Evolutionary conservation across 345 rosid species (phyloP), one percentile per base, ranked within the genome.

Genomic region (Linum usitatissimum): DNA sequence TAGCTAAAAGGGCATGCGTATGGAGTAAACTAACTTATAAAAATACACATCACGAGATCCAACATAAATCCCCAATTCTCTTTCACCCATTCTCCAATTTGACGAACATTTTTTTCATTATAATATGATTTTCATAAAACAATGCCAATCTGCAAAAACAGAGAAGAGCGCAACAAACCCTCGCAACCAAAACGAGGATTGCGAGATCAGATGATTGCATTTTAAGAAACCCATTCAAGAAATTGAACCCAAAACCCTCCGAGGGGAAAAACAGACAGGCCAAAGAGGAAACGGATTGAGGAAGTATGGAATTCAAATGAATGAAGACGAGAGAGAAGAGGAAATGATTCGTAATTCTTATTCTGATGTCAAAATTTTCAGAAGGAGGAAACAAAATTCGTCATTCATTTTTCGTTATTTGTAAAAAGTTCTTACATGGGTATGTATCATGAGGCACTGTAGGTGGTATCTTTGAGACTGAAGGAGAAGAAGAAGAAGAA

Each of bases 41-140:
- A 23, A 75, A 64, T 69, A 65, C n/a, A 81, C 78, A 66, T 73
- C 80, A 79, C 76, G 75, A 81, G 76, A 92, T 81, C 91, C 81
- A 82, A 78, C 86, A 85, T 78, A 77, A 93, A 89, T 92, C 93
- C 91, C 96, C 73, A 85, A 75, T 10, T 45, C 51, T 45, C 17
- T 82, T 75, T 79, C 61, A 76, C 73, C 70, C 84, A 34, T 34
- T 34, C 28, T 55, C 30, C 59, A 55, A 55, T 18, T 55, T 9
- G 8, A 18, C 9, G 18, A 54, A 54, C 21, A 45, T 10, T 15
- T 10, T 7, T 45, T 40, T 12, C 48, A 40, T 40, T 40, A 40
- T 40, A 6, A 23, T 23, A 23, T 23, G 28, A 7, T 40, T 40
- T 40, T 40, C 48, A 7, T 6, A 6, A 40, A 40, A 40, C 48